These are phyloP conservation scores for Brettanomyces sp. DNA, from an alignment of 805 yeast species.

Conservation along the genomic window DNA sequence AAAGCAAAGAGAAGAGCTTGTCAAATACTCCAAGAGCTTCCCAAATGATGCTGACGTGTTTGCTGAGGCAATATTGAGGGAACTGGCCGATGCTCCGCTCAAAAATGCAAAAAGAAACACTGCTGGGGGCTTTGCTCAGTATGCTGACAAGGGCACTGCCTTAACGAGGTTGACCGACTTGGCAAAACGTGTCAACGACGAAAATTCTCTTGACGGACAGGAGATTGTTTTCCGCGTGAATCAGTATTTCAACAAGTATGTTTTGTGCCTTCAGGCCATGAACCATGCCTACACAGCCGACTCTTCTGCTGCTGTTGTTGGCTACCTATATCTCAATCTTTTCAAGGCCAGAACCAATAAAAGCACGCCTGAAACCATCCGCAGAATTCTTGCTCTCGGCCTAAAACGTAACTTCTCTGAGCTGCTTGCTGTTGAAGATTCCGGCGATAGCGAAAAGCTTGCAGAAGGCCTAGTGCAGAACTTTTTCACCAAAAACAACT, in stretches of 20 bases:
- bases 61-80: conserved; percentile 35
- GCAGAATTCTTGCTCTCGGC: conserved; percentile 17
- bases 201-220: conserved; percentile 20
- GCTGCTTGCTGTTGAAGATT: conserved; percentile 3
- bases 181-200: not conserved
- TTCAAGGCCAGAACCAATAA: conserved; percentile 6
- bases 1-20: conserved; percentile 47
- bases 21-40: conserved; percentile 30
- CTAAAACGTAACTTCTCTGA: conserved; percentile 13
- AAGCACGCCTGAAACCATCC: conserved; percentile 12
- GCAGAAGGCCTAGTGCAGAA: not conserved
- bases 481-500: conserved; percentile 8
- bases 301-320: conserved; percentile 10
- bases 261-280: conserved; percentile 35
- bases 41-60: conserved; percentile 45
- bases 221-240: conserved; percentile 26
- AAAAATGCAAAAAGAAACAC: conserved; percentile 9
- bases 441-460: conserved; percentile 4
- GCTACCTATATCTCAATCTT: conserved; percentile 12
- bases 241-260: conserved; percentile 30
- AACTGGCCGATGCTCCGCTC: conserved; percentile 16
- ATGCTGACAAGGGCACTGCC: conserved; percentile 28
- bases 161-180: not conserved
- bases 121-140: not conserved
- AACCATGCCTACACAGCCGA: conserved; percentile 9